Evolutionary conservation across 1,284 basidiomycete species (phyloP).

Genomic region (Pascua sp.): DNA sequence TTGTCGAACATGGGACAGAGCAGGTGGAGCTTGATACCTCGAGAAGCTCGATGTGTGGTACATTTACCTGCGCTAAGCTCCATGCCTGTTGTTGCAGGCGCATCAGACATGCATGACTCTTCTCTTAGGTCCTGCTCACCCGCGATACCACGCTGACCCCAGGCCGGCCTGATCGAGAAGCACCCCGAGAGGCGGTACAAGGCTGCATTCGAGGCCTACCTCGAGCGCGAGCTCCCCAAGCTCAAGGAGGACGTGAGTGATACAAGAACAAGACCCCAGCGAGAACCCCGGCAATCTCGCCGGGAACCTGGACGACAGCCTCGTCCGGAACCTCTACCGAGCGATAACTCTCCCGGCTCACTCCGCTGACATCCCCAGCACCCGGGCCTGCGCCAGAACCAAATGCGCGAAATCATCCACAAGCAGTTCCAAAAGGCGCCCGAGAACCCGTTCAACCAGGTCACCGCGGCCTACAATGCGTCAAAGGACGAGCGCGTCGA

Average conservation of each 20-base stretch:
- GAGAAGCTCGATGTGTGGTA: no score
- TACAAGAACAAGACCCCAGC: no score
- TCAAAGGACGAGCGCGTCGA: conserved; percentile 74
- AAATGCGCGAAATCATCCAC: conserved; percentile 48
- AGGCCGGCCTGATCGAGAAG: conserved; percentile 79
- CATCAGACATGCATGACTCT: no score
- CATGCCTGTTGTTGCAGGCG: no score
- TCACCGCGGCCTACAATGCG: conserved; percentile 71
- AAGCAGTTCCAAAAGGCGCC: conserved; percentile 50
- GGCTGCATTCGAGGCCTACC: conserved; percentile 88
- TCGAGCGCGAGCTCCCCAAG: conserved; percentile 79
- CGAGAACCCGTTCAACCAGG: conserved; percentile 67
- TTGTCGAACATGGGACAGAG: no score
- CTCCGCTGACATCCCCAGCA: conserved; percentile 23
- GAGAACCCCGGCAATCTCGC: no score
- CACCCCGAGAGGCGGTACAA: conserved; percentile 95
- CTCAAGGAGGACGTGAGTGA: conserved; percentile 62
- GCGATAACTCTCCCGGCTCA: no score
- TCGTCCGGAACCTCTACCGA: no score
- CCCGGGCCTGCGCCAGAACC: conserved; percentile 48
- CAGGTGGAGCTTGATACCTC: no score
- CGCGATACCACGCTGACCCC: conserved; percentile 33
- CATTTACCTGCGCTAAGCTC: no score
- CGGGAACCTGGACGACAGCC: no score
- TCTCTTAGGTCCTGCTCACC: no score